These are phyloP conservation scores for Phytophthora pistaciae DNA, from an alignment of 352 stramenopile genomes.

Conservation along the genomic window DNA sequence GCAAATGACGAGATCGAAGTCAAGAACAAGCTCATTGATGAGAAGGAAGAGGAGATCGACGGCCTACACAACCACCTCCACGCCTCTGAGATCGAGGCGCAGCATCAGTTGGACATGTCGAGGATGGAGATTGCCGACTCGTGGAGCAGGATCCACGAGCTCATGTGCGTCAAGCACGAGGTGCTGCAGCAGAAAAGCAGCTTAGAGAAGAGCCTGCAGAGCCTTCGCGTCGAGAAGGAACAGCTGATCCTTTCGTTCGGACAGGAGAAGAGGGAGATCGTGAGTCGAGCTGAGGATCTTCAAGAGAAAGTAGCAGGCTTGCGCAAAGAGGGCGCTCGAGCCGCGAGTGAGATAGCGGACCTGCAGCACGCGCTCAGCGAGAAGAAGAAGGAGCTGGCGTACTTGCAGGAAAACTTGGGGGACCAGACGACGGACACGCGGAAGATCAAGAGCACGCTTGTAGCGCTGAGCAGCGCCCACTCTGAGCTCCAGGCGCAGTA, in stretches of 20 bases:
- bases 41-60: conserved; percentile 19
- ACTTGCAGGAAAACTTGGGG: conserved; percentile 36
- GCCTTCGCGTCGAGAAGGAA: conserved; percentile 29
- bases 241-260: conserved; percentile 29
- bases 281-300: conserved; percentile 25
- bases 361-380: conserved; percentile 31
- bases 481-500: conserved; percentile 22
- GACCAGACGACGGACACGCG: conserved; percentile 28
- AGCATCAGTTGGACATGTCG: conserved; percentile 13
- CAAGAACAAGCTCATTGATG: conserved; percentile 23
- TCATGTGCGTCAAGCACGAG: conserved; percentile 15
- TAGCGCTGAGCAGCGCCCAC: conserved; percentile 11
- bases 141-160: conserved; percentile 3
- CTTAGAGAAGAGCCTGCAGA: conserved; percentile 11
- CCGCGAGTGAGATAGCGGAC: conserved; percentile 24
- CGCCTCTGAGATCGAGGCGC: conserved; percentile 15
- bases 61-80: conserved; percentile 7
- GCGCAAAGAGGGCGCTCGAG: conserved; percentile 21
- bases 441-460: conserved; percentile 23
- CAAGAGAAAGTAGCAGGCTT: conserved; percentile 37
- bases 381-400: conserved; percentile 37
- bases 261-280: conserved; percentile 33
- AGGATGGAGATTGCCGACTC: conserved; percentile 28
- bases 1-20: conserved; percentile 24
- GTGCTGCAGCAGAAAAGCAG: neutral